phyloP scores from a whole-genome alignment of 208 protist species.

The Crithidia sp. region DNA sequence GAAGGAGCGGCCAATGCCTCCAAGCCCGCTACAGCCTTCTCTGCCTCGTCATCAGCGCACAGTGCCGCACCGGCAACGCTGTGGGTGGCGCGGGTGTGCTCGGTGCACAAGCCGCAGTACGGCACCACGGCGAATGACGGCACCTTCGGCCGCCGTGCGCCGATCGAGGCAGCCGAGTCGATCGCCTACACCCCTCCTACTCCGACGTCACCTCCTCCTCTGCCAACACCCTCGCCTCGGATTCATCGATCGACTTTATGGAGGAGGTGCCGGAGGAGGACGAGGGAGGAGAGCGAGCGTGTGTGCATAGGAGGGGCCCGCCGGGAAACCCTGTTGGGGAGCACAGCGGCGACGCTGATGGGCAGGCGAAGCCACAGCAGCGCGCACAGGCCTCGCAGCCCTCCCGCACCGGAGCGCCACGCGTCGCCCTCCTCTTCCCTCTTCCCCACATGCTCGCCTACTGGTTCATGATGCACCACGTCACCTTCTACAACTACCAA shows the following conservation, averaged over 20 bases:
- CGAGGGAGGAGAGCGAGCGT: neutral
- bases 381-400: neutral
- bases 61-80: conserved; percentile 9
- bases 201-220: conserved; percentile 27
- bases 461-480: conserved; percentile 66
- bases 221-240: conserved; percentile 1
- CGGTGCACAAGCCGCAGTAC: conserved; percentile 24
- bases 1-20: neutral
- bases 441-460: conserved; percentile 49
- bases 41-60: neutral
- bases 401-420: conserved; percentile 1
- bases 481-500: conserved; percentile 48
- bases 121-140: conserved; percentile 19
- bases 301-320: neutral
- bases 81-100: conserved; percentile 20
- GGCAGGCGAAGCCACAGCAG: neutral
- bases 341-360: neutral
- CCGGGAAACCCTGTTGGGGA: neutral
- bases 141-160: conserved; percentile 13
- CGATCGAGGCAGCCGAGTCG: conserved; percentile 16
- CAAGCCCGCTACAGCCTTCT: neutral
- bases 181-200: conserved; percentile 32
- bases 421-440: conserved; percentile 42
- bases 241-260: conserved; percentile 26
- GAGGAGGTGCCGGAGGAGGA: conserved; percentile 7